These are phyloP conservation scores for Didymellaceae sp. DNA, from an alignment of 2,329 filamentous ascomycete genomes.

Conservation along the genomic window DNA sequence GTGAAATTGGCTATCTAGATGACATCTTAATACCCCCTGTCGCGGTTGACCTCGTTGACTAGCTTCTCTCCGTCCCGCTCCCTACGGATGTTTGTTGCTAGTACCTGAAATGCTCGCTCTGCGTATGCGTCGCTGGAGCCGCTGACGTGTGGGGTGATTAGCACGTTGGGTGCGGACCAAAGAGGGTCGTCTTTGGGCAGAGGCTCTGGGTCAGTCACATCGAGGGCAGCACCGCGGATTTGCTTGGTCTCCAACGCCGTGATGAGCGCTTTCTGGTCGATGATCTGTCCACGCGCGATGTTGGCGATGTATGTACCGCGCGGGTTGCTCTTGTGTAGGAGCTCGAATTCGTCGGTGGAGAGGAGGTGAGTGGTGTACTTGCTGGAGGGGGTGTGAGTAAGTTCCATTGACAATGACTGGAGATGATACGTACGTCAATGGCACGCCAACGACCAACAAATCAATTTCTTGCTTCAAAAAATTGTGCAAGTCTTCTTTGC, in stretches of 20 bases:
- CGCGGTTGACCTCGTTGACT: constrained; percentile 67
- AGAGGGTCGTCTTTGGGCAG: constrained; percentile 71
- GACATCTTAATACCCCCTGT: constrained; percentile 64
- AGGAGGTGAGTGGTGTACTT: constrained; percentile 61
- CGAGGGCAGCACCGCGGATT: constrained; percentile 72
- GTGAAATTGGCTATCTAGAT: background rate
- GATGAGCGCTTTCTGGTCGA: constrained; percentile 69
- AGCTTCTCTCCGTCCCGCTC: constrained; percentile 60
- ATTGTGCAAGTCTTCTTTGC: constrained; percentile 58
- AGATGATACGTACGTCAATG: constrained; percentile 55
- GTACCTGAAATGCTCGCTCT: constrained; percentile 63
- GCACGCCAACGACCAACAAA: constrained; percentile 63
- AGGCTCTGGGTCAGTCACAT: constrained; percentile 82
- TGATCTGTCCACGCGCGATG: constrained; percentile 70
- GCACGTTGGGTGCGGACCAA: constrained; percentile 72
- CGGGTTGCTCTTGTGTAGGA: constrained; percentile 56
- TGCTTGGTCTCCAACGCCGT: constrained; percentile 63
- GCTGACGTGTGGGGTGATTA: constrained; percentile 72
- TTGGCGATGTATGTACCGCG: constrained; percentile 70
- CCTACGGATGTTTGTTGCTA: constrained; percentile 63
- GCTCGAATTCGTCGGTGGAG: constrained; percentile 60
- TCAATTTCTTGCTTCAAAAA: constrained; percentile 65
- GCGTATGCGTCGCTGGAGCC: constrained; percentile 61
- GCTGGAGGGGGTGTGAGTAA: constrained; percentile 6
- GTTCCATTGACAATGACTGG: background rate